Conservation (phyloP, 352 stramenopile genomes). For the Phytopythium boreale region DNA sequence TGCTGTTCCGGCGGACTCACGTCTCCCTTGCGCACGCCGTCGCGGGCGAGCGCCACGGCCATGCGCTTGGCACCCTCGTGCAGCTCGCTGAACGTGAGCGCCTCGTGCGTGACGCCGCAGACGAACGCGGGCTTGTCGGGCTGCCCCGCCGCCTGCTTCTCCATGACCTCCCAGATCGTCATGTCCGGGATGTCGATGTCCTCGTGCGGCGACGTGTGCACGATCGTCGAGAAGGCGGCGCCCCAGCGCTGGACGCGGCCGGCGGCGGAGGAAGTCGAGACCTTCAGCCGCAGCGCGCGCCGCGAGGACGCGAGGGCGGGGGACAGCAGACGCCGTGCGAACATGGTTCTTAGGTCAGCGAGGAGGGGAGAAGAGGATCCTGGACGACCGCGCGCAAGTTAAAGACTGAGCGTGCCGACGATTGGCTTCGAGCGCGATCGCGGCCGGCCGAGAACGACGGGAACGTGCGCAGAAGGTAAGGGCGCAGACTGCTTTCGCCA, state of each 20-base stretch:
- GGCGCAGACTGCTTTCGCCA: neutral
- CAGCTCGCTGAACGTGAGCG: conserved; percentile 40
- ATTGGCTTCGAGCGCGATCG: neutral
- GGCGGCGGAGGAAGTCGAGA: conserved; percentile 7
- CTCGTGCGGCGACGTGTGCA: conserved; percentile 41
- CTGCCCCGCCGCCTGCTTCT: conserved; percentile 26
- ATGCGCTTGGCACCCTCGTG: conserved; percentile 25
- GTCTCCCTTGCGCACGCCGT: conserved; percentile 44
- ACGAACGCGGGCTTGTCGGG: conserved; percentile 36
- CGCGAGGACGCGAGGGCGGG: neutral
- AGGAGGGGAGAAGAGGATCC: neutral
- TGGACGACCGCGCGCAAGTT: neutral
- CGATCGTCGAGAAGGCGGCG: conserved; percentile 22
- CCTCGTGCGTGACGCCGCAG: conserved; percentile 37
- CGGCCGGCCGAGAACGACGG: neutral
- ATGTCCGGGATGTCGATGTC: conserved; percentile 29
- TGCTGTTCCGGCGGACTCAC: conserved; percentile 15
- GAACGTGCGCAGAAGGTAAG: neutral
- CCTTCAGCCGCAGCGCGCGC: neutral
- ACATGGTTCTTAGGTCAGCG: neutral
- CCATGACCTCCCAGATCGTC: conserved; percentile 43
- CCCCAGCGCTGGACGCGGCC: conserved; percentile 3
- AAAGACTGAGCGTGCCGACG: neutral
- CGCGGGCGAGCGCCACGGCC: conserved; percentile 26
- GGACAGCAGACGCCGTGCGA: conserved; percentile 1